Evolutionary conservation across 176 grass and related monocot species (phyloP), one percentile per base, ranked within the genome.

Genomic region (Ensete glaucum): DNA sequence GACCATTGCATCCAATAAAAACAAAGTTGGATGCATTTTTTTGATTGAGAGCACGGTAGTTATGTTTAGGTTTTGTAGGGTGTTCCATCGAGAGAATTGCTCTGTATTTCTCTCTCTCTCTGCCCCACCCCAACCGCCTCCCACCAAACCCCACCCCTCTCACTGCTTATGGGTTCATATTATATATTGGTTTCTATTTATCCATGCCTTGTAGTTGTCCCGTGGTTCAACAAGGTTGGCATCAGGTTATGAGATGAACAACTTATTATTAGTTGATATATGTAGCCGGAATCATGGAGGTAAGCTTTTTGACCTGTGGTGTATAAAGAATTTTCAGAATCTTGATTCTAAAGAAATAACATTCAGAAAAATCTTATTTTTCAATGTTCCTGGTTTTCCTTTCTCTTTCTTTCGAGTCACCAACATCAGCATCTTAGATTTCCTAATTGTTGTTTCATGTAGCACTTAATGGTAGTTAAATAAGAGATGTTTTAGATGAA

Each of bases 1-100:
- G 81, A 83, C 90, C 95, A 67, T 68, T 76, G 10, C 72, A 82
- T 79, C 80, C 82, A 15, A 81, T 82, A 43, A 84, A 73, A 78
- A 82, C 88, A 26, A 82, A 51, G 8, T 84, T 93, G 77, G 88
- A 98, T 49, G 82, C 90, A 27, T 98, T 98, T 73, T 85, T 93
- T 25, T 84, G 84, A 83, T 53, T 75, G 50, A 55, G 76, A 63
- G 1, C 15, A 19, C 24, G 55, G 72, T 80, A 53, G 62, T 81
- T 62, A 52, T 71, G 24, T 71, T 71, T 71, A 71, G 69, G 48
- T 52, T 71, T 20, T 52, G 8, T 52, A 51, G 69, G 16, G 21
- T 20, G 20, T 11, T 71, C 43, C 43, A 71, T 21, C 48, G 6
- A 2, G 50, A 71, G 51, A 51, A 52, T 71, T 51, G 50, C 20